These are phyloP conservation scores for Leccinum subrobustum DNA, from an alignment of 1,284 basidiomycete genomes.

Conservation along the genomic window DNA sequence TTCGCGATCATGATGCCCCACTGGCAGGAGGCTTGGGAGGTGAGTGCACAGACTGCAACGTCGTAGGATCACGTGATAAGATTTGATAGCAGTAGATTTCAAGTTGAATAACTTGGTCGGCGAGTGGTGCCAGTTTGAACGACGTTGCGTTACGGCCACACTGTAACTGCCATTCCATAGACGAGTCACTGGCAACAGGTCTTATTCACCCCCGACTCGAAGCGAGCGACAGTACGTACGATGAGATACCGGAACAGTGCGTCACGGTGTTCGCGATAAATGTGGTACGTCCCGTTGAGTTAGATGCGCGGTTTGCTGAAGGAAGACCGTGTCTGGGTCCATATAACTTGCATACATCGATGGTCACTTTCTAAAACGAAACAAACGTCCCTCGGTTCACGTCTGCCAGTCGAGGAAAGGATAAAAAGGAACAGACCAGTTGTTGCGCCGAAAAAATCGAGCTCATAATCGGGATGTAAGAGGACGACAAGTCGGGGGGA, in stretches of 20 bases:
- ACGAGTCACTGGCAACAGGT: not conserved
- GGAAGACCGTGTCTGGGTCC: conserved; percentile 89
- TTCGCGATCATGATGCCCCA: no score
- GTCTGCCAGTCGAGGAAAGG: not conserved
- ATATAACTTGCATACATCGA: conserved; percentile 93
- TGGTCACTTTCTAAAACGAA: conserved; percentile 77
- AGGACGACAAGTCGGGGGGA: conserved; percentile 83
- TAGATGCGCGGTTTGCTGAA: conserved; percentile 96
- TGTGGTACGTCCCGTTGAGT: conserved; percentile 87
- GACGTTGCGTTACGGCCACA: no score
- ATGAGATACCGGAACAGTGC: conserved; percentile 87
- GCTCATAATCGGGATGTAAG: conserved; percentile 98
- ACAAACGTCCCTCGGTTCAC: conserved; percentile 1
- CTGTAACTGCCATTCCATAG: no score
- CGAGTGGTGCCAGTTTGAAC: no score
- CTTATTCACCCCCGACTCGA: not conserved
- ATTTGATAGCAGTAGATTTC: no score
- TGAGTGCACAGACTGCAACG: no score
- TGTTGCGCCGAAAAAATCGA: conserved; percentile 99
- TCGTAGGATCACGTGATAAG: no score
- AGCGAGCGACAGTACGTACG: conserved; percentile 38
- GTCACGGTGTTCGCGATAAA: conserved; percentile 77
- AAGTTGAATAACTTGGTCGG: no score
- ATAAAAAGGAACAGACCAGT: conserved; percentile 47
- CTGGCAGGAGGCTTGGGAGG: no score